Evolutionary conservation across 1,139 yeast genomes (phyloP).

Genomic region (Blastobotrys aristatus): DNA sequence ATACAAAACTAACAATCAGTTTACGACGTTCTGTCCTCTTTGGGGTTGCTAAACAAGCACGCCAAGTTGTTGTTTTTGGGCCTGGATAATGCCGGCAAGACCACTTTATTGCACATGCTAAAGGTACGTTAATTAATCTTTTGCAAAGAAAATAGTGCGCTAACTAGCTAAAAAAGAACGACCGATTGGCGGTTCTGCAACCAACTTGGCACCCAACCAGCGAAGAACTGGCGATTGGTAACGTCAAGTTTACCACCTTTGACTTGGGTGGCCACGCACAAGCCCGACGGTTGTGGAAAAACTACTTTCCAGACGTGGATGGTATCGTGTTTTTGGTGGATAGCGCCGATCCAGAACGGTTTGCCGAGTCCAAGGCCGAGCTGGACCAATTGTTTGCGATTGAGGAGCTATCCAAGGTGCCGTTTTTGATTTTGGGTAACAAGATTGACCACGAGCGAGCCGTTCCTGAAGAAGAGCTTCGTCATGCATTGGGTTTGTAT

Average conservation of each 20-base stretch:
- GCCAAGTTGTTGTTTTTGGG: conserved; percentile 95
- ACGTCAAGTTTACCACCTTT: conserved; percentile 93
- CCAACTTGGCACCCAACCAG: conserved; percentile 98
- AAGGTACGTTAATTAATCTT: conserved; percentile 38
- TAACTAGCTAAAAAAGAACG: conserved; percentile 52
- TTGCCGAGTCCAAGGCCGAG: conserved; percentile 91
- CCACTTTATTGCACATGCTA: conserved; percentile 93
- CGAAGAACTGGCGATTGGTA: conserved; percentile 95
- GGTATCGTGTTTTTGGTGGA: conserved; percentile 96
- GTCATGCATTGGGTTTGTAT: conserved; percentile 82
- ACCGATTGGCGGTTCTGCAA: conserved; percentile 93
- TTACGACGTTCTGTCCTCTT: conserved; percentile 87
- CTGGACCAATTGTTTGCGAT: conserved; percentile 87
- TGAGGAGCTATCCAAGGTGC: conserved; percentile 84
- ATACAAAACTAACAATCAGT: conserved; percentile 36
- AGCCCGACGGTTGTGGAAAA: conserved; percentile 99
- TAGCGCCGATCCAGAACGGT: conserved; percentile 94
- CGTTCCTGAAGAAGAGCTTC: conserved; percentile 90
- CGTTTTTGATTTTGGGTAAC: conserved; percentile 91
- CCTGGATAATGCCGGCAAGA: conserved; percentile 97
- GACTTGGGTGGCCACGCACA: conserved; percentile 98
- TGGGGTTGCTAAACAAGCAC: conserved; percentile 96
- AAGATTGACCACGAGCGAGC: conserved; percentile 94
- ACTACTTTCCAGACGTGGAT: conserved; percentile 97
- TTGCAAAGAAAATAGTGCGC: conserved; percentile 2